phyloP scores from a whole-genome alignment of 495 filamentous ascomycete species.

The Chaetomium tenue region DNA sequence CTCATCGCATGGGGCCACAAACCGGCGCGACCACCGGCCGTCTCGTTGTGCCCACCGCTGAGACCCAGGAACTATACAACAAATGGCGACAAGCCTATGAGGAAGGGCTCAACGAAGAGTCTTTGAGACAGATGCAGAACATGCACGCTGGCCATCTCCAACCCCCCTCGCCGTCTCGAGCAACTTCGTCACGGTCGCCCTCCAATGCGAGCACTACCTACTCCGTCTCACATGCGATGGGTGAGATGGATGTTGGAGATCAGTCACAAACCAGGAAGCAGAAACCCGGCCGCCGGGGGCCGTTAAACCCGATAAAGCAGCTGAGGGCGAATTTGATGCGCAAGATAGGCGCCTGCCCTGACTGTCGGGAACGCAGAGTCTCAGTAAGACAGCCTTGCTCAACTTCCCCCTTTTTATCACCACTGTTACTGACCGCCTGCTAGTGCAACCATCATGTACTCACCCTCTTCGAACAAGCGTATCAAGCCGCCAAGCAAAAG shows the following conservation, averaged over 20 bases:
- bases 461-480: conserved; percentile 15
- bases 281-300: conserved; percentile 24
- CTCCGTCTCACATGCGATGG: conserved; percentile 19
- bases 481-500: conserved; percentile 3
- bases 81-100: conserved; percentile 15
- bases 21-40: background rate
- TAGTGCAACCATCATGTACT: conserved; percentile 22
- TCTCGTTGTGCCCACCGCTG: conserved; percentile 23
- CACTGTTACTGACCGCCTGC: background rate
- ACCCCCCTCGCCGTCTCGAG: conserved; percentile 20
- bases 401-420: background rate
- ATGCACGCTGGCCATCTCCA: conserved; percentile 7
- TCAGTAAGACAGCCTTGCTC: conserved; percentile 15
- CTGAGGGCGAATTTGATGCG: conserved; percentile 31
- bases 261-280: conserved; percentile 8
- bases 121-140: conserved; percentile 3
- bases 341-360: conserved; percentile 30
- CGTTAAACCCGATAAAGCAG: conserved; percentile 20
- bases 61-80: conserved; percentile 42
- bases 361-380: conserved; percentile 30
- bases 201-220: conserved; percentile 23
- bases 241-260: conserved; percentile 13
- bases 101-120: background rate
- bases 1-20: background rate
- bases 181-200: conserved; percentile 22